phyloP scores from a whole-genome alignment of 257 asterid genomes.

The Jaltomata sinuosa region DNA sequence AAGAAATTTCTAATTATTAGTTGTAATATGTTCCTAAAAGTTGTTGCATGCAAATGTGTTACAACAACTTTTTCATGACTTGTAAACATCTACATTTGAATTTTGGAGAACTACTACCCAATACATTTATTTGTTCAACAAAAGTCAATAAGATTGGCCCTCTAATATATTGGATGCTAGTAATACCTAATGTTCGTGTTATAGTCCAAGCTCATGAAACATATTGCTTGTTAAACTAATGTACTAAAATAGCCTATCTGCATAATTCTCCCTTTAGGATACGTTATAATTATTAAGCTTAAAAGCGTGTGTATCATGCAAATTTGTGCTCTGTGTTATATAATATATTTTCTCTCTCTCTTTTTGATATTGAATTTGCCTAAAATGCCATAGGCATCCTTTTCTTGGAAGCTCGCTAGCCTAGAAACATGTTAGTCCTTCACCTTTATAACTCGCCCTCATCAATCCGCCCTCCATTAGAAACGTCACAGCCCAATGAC shows the following conservation, averaged over 20 bases:
- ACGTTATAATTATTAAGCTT: no score
- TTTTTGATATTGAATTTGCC: not conserved
- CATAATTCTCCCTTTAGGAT: no score
- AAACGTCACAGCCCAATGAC: not conserved
- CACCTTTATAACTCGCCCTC: no score
- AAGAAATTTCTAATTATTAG: not conserved
- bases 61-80: constrained; percentile 10
- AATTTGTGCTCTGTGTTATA: not conserved
- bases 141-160: not conserved
- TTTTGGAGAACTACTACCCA: not conserved
- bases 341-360: not conserved
- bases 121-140: not conserved
- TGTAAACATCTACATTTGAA: constrained; percentile 5
- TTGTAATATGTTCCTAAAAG: constrained; percentile 13
- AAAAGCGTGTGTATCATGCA: not conserved
- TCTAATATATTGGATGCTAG: not conserved
- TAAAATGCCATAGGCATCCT: not conserved
- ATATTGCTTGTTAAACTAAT: not conserved
- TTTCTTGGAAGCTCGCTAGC: not conserved
- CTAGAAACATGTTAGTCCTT: not conserved
- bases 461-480: not conserved
- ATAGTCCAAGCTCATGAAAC: not conserved
- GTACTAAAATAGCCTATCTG: no score
- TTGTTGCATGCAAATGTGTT: not conserved
- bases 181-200: not conserved